Evolutionary conservation across 805 yeast genomes (phyloP).

Genomic region (Candida krabiensis): DNA sequence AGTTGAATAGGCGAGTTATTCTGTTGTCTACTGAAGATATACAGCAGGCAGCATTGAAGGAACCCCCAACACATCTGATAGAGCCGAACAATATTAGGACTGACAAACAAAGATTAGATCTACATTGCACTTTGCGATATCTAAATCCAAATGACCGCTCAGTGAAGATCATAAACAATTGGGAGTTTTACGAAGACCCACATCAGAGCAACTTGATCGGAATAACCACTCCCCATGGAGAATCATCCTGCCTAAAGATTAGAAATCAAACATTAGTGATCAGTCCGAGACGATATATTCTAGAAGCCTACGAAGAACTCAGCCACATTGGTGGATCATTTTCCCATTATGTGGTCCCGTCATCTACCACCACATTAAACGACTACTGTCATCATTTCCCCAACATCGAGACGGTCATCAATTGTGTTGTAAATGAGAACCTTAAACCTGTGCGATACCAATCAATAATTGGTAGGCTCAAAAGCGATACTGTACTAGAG

Average conservation of each 20-base stretch:
- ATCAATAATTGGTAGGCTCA: constrained; percentile 10
- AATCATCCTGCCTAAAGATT: too few species aligned
- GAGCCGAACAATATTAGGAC: constrained; percentile 9
- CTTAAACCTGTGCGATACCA: constrained; percentile 13
- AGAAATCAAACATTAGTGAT: not conserved
- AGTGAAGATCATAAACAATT: constrained; percentile 8
- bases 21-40: constrained; percentile 15
- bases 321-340: constrained; percentile 1
- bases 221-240: constrained; percentile 2
- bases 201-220: constrained; percentile 3
- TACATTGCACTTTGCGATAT: constrained; percentile 11
- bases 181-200: constrained; percentile 11
- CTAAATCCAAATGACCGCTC: constrained; percentile 10
- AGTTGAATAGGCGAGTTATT: constrained; percentile 10
- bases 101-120: constrained; percentile 7
- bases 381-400: constrained; percentile 11
- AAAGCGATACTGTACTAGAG: constrained; percentile 2
- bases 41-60: constrained; percentile 8
- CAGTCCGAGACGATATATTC: not conserved
- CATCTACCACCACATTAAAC: constrained; percentile 7
- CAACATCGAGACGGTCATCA: constrained; percentile 10
- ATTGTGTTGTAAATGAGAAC: constrained; percentile 10
- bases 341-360: constrained; percentile 13
- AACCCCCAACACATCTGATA: constrained; percentile 16
- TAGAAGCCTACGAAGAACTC: constrained; percentile 11